Evolutionary conservation across 225 moss, liverwort and hornwort species (phyloP), one percentile per base, ranked within the genome.

Genomic region (Polytrichum commune): DNA sequence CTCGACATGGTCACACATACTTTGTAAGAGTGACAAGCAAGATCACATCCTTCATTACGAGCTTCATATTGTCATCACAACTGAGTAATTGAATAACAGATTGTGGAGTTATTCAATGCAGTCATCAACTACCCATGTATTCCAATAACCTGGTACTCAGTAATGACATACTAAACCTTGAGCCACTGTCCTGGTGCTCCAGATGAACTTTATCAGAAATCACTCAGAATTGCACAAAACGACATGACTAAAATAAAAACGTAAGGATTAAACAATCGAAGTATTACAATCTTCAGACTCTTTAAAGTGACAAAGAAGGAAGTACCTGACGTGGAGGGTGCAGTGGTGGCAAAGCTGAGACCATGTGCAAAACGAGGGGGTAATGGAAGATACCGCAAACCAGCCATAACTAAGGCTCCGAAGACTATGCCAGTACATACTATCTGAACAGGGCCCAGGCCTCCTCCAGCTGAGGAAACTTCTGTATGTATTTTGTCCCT

Each of bases 401-500:
- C 76, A 66, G 72, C 75, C 75, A 83, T 66, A 20, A 79, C 83
- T 53, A 78, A 65, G 73, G 82, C 88, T 60, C 93, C 96, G 78
- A 93, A 92, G 19, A 90, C 55, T 70, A 96, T 79, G 29, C 93
- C 93, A 73, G 81, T 80, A 76, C 84, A 78, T 28, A 86, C 89
- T 62, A 92, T 89, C 73, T 80, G 84, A 6, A 84, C 26, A 66
- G 84, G 77, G 22, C 81, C 75, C 54, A 78, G 69, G 72, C 82
- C 69, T 55, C 65, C 60, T 75, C 74, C 74, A 32, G n/a, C 18
- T 38, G 82, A 72, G 27, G 22, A 64, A 30, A 73, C 70, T 24
- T 69, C 69, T n/a, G 72, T 30, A 63, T 63, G 61, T 70, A 81
- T 82, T 61, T 57, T 75, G 20, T 77, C 86, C 8, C 54, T 70